Base-by-base conservation (phyloP, 306 rosid species). In the Begonia fuchsioides region DNA sequence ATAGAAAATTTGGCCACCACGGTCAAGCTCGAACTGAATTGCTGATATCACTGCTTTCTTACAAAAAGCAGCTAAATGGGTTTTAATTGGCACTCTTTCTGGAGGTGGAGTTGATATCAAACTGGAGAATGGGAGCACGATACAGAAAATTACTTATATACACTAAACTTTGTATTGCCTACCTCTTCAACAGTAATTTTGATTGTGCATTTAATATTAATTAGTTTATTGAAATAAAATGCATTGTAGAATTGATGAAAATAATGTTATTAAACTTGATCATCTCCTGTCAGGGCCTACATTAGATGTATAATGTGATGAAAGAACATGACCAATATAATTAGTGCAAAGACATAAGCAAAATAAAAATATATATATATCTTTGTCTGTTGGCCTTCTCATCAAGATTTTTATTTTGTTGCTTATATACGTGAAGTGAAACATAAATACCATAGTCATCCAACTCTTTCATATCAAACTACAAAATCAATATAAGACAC, bases 101-200 rank as follows among this genome's bases (percentile, higher is more conserved):
- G 95, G 95, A 50, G 97, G 97, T 55, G 97, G 93, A 66, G 97
- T 88, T 45, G 95, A 60, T 55, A 88, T 88, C 78, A 88, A 76
- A 76, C 97, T 88, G 86, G 57, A 76, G 61, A 38, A 32, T 32
- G 49, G 35, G 41, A 49, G 35, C 35, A 3, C 5, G 8, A 26
- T 26, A 26, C 7, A 8, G 35, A 26, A 26, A 26, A 4, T 26
- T 26, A 26, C 35, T 26, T 3, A 26, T 4, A 26, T 26, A 26
- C 8, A 0, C 8, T 26, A 26, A 26, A 26, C 35, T 26, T 26
- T 26, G 8, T 3, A 26, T 26, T 26, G 35, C 35, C 35, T 26
- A 26, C 35, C 35, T 26, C 35, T 26, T 26, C 35, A 4, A 26
- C 35, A 26, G 35, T 26, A 26, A 5, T 26, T 26, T 5, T 26